Base-by-base conservation (phyloP, 768 basidiomycete genomes). In the Naganishia onofrii region DNA sequence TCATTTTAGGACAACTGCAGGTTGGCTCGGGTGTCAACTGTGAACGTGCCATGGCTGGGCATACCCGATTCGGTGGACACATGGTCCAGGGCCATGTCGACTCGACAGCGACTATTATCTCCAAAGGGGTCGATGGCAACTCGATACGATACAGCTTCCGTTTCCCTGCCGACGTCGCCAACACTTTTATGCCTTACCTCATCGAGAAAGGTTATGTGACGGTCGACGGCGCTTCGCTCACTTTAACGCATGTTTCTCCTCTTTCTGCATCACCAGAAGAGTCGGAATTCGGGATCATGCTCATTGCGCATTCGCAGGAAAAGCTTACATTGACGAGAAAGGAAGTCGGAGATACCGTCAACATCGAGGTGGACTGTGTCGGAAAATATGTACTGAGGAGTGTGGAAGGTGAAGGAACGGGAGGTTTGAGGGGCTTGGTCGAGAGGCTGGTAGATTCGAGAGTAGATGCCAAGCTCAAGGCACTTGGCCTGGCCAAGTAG, bases 51-150 rank as follows among this genome's bases (percentile, higher is more conserved):
- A 93, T 98, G 92, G 88, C 87, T 26, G 88, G 89, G 5, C 90
- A 93, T 82, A 88, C 87, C 21, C 85, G 95, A 68, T 96, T 98
- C 76, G 96, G 96, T 31, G 96, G 96, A 13, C 96, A 99, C 79
- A 93, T 94, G 78, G 96, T 99, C 26, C 95, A 98, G 87, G 96
- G 90, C 21, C 96, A 99, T 81, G 90, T 98, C 71, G 96, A 99
- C 78, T 86, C 86, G 6, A 95, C 92, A 0, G 94, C 91, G 12
- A 89, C 83, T 0, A 85, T 99, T 68, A 78, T 89, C 53, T 84
- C 86, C 29, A 85, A 85, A 60, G 81, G 78, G 15, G 82, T 84
- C 2, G 95, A 98, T 76, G 95, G 93, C 3, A 92, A 94, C 76
- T 96, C 96, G 15, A 79, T 96, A 72, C 88, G 93, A 15, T 81